Evolutionary conservation across 257 asterid genomes (phyloP).

Genomic region (Ballota nigra): DNA sequence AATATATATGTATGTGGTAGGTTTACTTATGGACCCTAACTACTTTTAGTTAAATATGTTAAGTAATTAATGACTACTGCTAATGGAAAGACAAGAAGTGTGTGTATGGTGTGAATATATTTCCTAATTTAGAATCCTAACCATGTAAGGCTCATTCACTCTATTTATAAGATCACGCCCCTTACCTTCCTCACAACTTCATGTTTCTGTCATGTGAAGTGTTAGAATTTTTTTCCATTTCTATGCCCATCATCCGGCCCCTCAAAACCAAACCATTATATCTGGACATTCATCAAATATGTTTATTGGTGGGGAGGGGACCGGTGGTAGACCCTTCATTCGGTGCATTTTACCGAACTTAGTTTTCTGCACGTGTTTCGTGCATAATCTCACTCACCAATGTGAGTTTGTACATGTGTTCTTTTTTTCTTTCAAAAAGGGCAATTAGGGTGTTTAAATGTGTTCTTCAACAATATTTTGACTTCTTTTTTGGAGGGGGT

Average conservation of each 20-base stretch:
- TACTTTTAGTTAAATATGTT: slow-evolving; percentile 42
- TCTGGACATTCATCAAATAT: not conserved
- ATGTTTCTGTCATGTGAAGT: not conserved
- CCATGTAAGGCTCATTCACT: slow-evolving; percentile 34
- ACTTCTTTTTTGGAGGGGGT: no score
- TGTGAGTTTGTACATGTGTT: not conserved
- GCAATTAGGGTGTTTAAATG: not conserved
- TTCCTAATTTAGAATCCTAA: slow-evolving; percentile 33
- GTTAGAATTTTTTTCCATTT: not conserved
- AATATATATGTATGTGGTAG: slow-evolving; percentile 38
- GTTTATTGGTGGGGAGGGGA: not conserved
- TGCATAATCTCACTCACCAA: not conserved
- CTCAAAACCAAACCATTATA: not conserved
- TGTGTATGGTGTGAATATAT: slow-evolving; percentile 9
- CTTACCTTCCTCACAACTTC: not conserved
- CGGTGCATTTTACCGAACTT: not conserved
- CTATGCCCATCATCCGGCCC: not conserved
- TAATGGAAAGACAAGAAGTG: slow-evolving; percentile 45
- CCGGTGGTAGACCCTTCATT: not conserved
- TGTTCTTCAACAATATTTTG: no score
- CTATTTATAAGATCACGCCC: not conserved
- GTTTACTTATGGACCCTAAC: slow-evolving; percentile 37
- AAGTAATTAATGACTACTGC: slow-evolving; percentile 26
- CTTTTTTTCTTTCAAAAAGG: no score
- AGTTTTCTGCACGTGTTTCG: not conserved